These are phyloP conservation scores for Mallotus repandus DNA, from an alignment of 441 rosid species.

Conservation along the genomic window DNA sequence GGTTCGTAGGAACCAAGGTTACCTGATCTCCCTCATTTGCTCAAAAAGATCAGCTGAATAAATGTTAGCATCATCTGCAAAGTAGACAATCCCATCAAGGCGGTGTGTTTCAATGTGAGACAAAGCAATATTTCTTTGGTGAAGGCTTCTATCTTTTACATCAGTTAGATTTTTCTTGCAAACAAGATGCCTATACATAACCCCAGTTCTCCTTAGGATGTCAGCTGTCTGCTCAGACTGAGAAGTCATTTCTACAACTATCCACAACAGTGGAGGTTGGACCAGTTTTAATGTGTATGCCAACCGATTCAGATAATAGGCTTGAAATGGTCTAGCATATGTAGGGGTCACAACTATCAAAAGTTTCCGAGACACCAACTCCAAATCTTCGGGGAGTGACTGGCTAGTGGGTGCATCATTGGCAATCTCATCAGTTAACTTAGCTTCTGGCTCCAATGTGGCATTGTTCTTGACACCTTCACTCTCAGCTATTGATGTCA, in stretches of 20 bases:
- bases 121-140: slow-evolving; percentile 60
- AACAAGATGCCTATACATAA: slow-evolving; percentile 62
- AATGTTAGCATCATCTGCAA: slow-evolving; percentile 45
- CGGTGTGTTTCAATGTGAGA: slow-evolving; percentile 59
- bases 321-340: slow-evolving; percentile 35
- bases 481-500: slow-evolving; percentile 15
- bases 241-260: slow-evolving; percentile 57
- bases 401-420: slow-evolving; percentile 18
- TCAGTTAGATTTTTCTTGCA: slow-evolving; percentile 54
- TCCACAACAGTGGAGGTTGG: slow-evolving; percentile 62
- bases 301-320: slow-evolving; percentile 50
- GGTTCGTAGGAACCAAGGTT: background rate
- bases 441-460: slow-evolving; percentile 24
- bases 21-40: slow-evolving; percentile 63
- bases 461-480: slow-evolving; percentile 21
- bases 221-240: slow-evolving; percentile 61
- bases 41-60: slow-evolving; percentile 51
- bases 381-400: slow-evolving; percentile 29
- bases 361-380: slow-evolving; percentile 34
- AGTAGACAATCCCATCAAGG: slow-evolving; percentile 62
- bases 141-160: slow-evolving; percentile 39
- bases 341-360: slow-evolving; percentile 64
- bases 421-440: slow-evolving; percentile 15
- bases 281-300: slow-evolving; percentile 45
- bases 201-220: slow-evolving; percentile 49